Conservation (phyloP, 2,329 filamentous ascomycete genomes). For the Aspergillus novofumigatus region DNA sequence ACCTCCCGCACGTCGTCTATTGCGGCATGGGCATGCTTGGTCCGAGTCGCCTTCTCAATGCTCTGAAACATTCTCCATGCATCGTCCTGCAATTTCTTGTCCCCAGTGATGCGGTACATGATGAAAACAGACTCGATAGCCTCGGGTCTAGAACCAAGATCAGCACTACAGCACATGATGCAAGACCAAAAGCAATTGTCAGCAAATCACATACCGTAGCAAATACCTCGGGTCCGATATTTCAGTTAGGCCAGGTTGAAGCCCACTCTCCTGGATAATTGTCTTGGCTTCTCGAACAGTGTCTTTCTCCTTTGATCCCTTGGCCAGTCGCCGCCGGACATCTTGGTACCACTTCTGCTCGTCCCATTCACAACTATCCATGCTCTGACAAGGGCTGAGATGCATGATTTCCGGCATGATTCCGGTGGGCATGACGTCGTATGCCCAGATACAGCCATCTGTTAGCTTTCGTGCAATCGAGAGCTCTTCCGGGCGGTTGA, state of each 20-base stretch:
- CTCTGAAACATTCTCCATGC: conserved; percentile 50
- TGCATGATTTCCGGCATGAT: conserved; percentile 60
- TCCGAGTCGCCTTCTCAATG: conserved; percentile 42
- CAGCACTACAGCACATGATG: neutral
- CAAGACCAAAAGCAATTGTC: neutral
- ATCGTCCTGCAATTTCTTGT: conserved; percentile 43
- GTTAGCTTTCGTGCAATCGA: conserved; percentile 54
- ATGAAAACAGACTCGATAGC: conserved; percentile 61
- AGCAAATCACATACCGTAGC: conserved; percentile 21
- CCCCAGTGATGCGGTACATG: conserved; percentile 57
- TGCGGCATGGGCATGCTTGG: conserved; percentile 42
- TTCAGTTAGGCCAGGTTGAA: conserved; percentile 27
- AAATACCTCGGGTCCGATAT: conserved; percentile 27
- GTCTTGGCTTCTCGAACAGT: conserved; percentile 15
- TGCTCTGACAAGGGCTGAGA: conserved; percentile 47
- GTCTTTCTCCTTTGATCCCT: conserved; percentile 14
- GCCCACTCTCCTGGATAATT: conserved; percentile 15
- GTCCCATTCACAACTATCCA: conserved; percentile 49
- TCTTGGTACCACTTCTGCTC: conserved; percentile 40
- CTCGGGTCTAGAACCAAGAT: conserved; percentile 41
- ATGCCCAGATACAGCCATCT: conserved; percentile 60
- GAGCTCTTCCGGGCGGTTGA: conserved; percentile 52
- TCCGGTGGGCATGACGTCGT: conserved; percentile 52
- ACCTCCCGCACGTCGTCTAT: conserved; percentile 38
- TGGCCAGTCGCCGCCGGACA: conserved; percentile 17